Conservation (phyloP, 257 asterid species). For the Anisodus tanguticus region DNA sequence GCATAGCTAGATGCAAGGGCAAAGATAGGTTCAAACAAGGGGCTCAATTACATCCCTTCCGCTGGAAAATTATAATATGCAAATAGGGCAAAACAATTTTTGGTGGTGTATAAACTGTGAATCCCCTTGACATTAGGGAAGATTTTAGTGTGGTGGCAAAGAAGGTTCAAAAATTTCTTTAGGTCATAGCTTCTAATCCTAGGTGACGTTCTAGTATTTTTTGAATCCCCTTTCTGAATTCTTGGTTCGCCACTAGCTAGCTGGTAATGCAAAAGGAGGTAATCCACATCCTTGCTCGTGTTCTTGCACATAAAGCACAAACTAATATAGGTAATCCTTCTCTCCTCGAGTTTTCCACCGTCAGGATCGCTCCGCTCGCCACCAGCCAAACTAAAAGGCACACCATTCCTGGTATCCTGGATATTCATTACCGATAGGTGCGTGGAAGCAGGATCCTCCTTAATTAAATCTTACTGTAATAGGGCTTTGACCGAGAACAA, state of each 20-base stretch:
- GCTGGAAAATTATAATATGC: too few species aligned
- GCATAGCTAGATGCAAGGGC: background rate
- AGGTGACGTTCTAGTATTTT: background rate
- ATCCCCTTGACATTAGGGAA: background rate
- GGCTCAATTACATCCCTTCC: background rate
- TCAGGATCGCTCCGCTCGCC: too few species aligned
- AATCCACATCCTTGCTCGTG: too few species aligned
- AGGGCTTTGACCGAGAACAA: too few species aligned
- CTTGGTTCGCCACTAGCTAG: background rate
- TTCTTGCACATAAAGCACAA: too few species aligned
- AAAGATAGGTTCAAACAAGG: background rate
- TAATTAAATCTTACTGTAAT: too few species aligned
- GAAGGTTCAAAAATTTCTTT: background rate
- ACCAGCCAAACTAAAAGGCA: too few species aligned
- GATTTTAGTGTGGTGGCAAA: background rate
- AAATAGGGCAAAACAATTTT: background rate
- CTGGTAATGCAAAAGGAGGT: background rate
- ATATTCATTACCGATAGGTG: too few species aligned
- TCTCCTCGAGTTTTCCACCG: too few species aligned
- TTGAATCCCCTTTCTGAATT: background rate
- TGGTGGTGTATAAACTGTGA: background rate
- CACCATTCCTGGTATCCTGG: too few species aligned
- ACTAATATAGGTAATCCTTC: too few species aligned
- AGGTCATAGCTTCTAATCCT: background rate
- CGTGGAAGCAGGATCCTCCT: too few species aligned